Evolutionary conservation across 768 basidiomycete species (phyloP), one percentile per base, ranked within the genome.

Genomic region (Boletus subparvulus): DNA sequence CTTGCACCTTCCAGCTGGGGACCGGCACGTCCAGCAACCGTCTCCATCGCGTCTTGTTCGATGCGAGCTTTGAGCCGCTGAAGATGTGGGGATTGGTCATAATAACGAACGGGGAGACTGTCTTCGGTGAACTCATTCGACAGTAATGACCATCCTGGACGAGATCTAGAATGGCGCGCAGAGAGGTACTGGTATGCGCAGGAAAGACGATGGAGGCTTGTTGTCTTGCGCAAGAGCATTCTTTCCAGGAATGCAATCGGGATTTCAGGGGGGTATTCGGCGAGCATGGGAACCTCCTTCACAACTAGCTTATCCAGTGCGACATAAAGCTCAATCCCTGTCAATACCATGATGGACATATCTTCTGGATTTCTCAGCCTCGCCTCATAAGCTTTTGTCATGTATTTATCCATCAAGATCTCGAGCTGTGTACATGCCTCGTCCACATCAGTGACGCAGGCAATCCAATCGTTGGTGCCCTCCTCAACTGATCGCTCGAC

Each of bases 281-380:
- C 53, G 5, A 77, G 42, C 10, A 75, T 52, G 26, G 74, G 66
- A 19, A 65, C 60, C 26, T 60, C 42, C 10, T 43, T 49, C 19
- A 67, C 40, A 1, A 54, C 61, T 3, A 70, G 33, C 37, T 57
- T 66, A 52, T 76, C 75, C 3, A 76, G 53, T 0, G 62, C 74
- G 2, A 72, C 52, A 69, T 67, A 76, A 9, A 75, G 68, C 32
- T 79, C 75, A 0, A 67, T 39, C 10, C 40, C 14, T 0, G 66
- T 67, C 47, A 83, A 63, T 28, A 82, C 52, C 70, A 78, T 75
- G 6, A 75, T 53, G 0, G 80, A 80, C 3, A 59, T 36, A 39
- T 68, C 58, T 50, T 80, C 78, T 16, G 76, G 71, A 35, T 70
- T 28, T 6, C n/a, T n/a, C n/a, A n/a, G n/a, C n/a, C n/a, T n/a